Evolutionary conservation across 805 yeast genomes (phyloP).

Genomic region (Barnettozyma vustinii): DNA sequence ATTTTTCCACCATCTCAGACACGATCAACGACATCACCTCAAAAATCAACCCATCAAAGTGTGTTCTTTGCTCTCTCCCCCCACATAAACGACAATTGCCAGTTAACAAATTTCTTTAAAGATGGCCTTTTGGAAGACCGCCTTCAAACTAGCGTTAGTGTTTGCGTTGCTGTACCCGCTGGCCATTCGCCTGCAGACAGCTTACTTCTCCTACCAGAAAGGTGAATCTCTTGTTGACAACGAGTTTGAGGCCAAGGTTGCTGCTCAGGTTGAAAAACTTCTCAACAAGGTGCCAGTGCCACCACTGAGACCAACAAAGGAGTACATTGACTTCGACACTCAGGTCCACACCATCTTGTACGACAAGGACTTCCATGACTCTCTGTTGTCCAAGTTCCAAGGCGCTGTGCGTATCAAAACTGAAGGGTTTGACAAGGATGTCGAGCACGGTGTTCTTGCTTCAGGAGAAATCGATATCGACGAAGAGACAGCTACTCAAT

Average conservation of each 20-base stretch:
- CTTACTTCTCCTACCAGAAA: neutral
- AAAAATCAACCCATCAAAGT: too few relatives aligned
- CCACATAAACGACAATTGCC: too few relatives aligned
- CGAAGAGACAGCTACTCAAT: slow-evolving; percentile 7
- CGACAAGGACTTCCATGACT: slow-evolving; percentile 4
- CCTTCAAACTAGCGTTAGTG: neutral
- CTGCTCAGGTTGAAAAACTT: slow-evolving; percentile 1
- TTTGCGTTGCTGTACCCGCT: neutral
- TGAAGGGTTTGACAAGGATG: slow-evolving; percentile 5
- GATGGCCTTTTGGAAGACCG: neutral
- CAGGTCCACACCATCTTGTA: neutral
- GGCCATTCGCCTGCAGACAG: neutral
- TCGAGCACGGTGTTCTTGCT: neutral
- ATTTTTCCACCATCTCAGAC: too few relatives aligned
- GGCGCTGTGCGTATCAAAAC: slow-evolving; percentile 8
- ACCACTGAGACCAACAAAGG: slow-evolving; percentile 1
- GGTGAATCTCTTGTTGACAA: neutral
- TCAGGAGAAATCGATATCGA: neutral
- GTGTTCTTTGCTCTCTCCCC: too few relatives aligned
- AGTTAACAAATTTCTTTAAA: too few relatives aligned
- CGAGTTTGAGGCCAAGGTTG: slow-evolving; percentile 1
- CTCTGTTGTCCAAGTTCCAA: slow-evolving; percentile 4
- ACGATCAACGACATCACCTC: too few relatives aligned
- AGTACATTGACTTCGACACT: neutral
- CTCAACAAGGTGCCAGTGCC: slow-evolving; percentile 1